Base-by-base conservation (phyloP, 1,284 basidiomycete genomes). In the Moesziomyces parantarcticus region DNA sequence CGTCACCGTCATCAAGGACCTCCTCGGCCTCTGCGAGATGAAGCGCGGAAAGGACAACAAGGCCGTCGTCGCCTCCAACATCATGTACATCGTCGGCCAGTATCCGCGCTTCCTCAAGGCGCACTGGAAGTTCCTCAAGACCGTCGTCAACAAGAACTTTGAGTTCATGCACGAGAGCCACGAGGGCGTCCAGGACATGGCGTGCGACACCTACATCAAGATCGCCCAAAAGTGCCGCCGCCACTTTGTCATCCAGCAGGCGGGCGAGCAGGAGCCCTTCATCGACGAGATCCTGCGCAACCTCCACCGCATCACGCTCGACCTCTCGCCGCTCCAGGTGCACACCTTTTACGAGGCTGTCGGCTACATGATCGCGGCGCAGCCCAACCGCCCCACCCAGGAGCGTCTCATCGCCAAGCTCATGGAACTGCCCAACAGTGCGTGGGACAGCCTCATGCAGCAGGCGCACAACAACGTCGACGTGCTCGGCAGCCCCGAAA, bases 91-190 rank as follows among this genome's bases (percentile, higher is more conserved):
- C 81, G 97, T 99, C 77, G 97, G 97, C 52, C 97, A 99, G 86
- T 99, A 99, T 84, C 97, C 97, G 51, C 90, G 97, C 34, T 99
- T 99, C 90, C 90, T 99, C 82, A 99, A 99, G 85, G 97, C 97
- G 22, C 97, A 99, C 85, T 99, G 97, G 97, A 99, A 98, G 87
- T 99, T 99, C 89, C 87, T 99, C 84, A 99, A 99, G 88, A 99
- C 97, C 4, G 97, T 99, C 50, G 97, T 99, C 74, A 99, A 99
- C 87, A 99, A 99, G 86, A 88, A 99, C 20, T 99, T 99, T 85
- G 97, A 99, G 85, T 99, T 99, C 85, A 99, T 99, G 95, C 97
- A 99, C 86, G 97, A 99, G 86, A 97, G 94, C 0, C 97, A 99
- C 83, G 97, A 99, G 87, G 95, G 94, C 69, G 97, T 99, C 13